A percentile compares a stretch with the other conserved stretches of the same genome.
Conservation (phyloP, 139 green algal genomes). For the Volvox africanus region DNA sequence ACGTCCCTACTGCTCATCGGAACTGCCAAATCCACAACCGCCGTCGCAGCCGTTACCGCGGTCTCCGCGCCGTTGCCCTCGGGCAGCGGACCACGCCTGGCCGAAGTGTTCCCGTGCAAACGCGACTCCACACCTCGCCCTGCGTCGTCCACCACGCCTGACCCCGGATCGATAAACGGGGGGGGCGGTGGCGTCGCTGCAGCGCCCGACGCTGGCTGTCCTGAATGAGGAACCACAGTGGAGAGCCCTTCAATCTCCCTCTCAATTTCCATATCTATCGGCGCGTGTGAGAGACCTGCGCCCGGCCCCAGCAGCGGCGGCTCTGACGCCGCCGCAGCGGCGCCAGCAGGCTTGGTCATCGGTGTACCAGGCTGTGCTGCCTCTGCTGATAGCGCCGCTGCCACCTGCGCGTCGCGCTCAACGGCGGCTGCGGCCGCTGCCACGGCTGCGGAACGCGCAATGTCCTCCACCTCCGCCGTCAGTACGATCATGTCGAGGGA, state of each 20-base stretch:
- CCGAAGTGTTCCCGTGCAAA: too few relatives aligned
- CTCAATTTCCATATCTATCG: neutral
- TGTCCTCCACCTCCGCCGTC: conserved; percentile 29
- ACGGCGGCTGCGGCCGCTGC: neutral
- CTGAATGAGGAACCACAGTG: neutral
- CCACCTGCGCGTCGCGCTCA: neutral
- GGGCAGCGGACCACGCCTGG: neutral
- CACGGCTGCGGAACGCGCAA: neutral
- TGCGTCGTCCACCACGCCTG: neutral
- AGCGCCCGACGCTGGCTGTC: neutral
- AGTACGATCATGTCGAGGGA: conserved; percentile 46
- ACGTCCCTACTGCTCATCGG: neutral
- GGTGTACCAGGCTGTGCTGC: conserved; percentile 30
- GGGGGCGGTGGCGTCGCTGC: neutral
- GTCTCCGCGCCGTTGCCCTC: neutral
- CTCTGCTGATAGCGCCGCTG: conserved; percentile 12
- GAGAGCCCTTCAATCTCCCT: neutral
- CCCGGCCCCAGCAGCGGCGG: neutral
- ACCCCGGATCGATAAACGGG: neutral
- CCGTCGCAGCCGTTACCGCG: neutral
- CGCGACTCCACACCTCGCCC: neutral
- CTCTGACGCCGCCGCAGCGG: neutral
- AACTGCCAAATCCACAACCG: neutral
- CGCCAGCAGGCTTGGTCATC: neutral
- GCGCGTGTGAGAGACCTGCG: neutral